Percentiles rank a stretch among this genome's conserved stretches.
phyloP scores from a whole-genome alignment of 768 basidiomycete genomes.

The Phlebiopsis flavidoalba region DNA sequence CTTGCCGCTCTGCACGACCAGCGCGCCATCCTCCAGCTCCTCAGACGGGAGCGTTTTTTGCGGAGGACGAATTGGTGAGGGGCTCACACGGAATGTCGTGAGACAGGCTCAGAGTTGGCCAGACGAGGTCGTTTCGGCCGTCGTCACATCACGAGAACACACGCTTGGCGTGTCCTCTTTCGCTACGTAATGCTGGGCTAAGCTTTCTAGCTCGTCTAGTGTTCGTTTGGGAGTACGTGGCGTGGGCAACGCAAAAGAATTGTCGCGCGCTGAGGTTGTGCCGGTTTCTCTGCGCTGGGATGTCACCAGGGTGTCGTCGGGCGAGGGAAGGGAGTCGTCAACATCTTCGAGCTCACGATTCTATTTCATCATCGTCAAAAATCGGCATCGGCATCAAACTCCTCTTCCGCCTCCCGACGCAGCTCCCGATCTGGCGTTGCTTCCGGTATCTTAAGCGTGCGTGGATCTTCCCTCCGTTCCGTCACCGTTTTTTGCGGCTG shows the following conservation, averaged over 20 bases:
- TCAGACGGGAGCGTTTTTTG: slow-evolving; percentile 25
- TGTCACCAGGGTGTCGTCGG: neutral
- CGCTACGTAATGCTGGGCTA: neutral
- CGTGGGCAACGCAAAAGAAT: neutral
- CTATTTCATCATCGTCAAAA: slow-evolving; percentile 16
- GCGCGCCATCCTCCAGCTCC: slow-evolving; percentile 20
- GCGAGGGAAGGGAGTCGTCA: slow-evolving; percentile 23
- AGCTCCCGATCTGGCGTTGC: slow-evolving; percentile 6
- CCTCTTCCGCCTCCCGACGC: slow-evolving; percentile 11
- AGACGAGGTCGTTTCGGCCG: slow-evolving; percentile 37
- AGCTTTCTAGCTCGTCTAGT: slow-evolving; percentile 5
- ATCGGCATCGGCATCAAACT: slow-evolving; percentile 10
- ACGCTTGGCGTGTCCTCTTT: neutral
- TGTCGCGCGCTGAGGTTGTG: neutral
- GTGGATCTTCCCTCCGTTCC: slow-evolving; percentile 1
- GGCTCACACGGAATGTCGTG: neutral
- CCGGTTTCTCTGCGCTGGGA: neutral
- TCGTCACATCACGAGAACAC: slow-evolving; percentile 27
- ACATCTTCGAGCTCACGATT: slow-evolving; percentile 16
- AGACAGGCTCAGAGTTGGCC: slow-evolving; percentile 14
- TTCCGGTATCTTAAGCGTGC: slow-evolving; percentile 21
- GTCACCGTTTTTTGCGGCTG: neutral
- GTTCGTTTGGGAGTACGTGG: slow-evolving; percentile 10
- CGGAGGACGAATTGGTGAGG: slow-evolving; percentile 15
- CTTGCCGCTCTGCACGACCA: slow-evolving; percentile 4